These are phyloP conservation scores for Bipolaris oryzae DNA, from an alignment of 2,329 filamentous ascomycete species.

Conservation along the genomic window DNA sequence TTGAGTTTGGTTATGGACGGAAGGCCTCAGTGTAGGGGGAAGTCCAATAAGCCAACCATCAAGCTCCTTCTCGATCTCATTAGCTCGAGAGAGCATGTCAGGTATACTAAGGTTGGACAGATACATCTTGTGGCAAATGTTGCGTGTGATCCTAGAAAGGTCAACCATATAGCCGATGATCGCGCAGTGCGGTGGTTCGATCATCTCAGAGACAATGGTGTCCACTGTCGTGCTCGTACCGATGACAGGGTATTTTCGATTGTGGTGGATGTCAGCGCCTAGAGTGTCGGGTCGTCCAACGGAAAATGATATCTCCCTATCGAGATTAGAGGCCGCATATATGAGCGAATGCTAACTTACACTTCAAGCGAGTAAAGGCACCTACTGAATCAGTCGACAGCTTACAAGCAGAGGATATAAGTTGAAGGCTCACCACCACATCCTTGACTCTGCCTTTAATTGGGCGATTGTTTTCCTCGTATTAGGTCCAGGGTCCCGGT, in stretches of 20 bases:
- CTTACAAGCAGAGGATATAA: not conserved
- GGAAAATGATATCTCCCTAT: not conserved
- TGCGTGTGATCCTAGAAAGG: not conserved
- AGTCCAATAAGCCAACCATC: not conserved
- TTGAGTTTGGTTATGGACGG: not conserved
- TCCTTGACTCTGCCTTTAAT: not conserved
- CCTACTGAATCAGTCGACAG: not conserved
- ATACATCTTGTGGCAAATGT: not conserved
- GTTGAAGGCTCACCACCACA: not conserved
- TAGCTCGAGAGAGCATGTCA: not conserved
- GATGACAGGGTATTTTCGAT: not conserved
- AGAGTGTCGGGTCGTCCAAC: not conserved
- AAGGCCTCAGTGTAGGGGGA: not conserved
- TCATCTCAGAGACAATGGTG: not conserved
- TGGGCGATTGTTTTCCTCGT: not conserved
- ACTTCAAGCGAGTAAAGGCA: not conserved
- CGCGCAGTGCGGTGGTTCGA: not conserved
- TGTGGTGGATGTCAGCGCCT: not conserved
- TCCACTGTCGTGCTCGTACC: not conserved
- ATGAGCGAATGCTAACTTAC: not conserved
- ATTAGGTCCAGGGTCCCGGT: not conserved
- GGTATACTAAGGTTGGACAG: not conserved
- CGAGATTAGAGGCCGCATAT: not conserved
- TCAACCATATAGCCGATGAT: not conserved
- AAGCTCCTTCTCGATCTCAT: not conserved